Conservation (phyloP, 192 early-diverging fungal species). For the Ambispora gerdemannii region DNA sequence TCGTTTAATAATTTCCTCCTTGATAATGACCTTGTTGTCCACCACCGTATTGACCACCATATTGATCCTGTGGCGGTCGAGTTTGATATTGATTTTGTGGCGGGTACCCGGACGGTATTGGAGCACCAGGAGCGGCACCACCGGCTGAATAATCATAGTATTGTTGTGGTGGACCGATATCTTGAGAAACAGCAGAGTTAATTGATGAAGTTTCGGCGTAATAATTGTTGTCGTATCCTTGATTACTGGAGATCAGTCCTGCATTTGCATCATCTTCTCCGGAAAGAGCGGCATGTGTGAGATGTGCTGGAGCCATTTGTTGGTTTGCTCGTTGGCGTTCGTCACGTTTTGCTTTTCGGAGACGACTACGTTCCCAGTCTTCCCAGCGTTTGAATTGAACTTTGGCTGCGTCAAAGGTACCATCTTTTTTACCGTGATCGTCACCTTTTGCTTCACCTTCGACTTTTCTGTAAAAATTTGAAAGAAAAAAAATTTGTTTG, state of each 20-base stretch:
- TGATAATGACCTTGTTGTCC: constrained; percentile 1
- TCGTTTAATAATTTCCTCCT: neutral
- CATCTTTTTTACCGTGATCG: constrained; percentile 72
- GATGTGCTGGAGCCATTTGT: constrained; percentile 36
- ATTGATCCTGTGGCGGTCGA: neutral
- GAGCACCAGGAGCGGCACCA: too few species aligned
- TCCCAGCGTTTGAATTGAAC: constrained; percentile 85
- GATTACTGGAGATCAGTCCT: constrained; percentile 13
- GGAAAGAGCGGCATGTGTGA: neutral
- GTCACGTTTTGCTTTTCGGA: constrained; percentile 67
- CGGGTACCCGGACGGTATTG: too few species aligned
- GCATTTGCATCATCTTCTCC: constrained; percentile 23
- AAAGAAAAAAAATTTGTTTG: too few species aligned
- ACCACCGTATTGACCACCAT: neutral
- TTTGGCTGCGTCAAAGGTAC: constrained; percentile 74
- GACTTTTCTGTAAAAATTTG: constrained; percentile 55
- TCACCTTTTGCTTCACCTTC: constrained; percentile 67
- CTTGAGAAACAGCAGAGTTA: neutral
- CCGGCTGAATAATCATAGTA: constrained; percentile 34
- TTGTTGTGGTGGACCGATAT: constrained; percentile 38
- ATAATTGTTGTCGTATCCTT: constrained; percentile 23
- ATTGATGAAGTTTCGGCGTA: neutral
- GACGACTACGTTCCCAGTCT: constrained; percentile 78
- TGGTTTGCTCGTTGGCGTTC: constrained; percentile 35
- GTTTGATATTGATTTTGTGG: neutral